phyloP scores from a whole-genome alignment of 2,329 filamentous ascomycete species.

The Colletotrichum chrysophilum region DNA sequence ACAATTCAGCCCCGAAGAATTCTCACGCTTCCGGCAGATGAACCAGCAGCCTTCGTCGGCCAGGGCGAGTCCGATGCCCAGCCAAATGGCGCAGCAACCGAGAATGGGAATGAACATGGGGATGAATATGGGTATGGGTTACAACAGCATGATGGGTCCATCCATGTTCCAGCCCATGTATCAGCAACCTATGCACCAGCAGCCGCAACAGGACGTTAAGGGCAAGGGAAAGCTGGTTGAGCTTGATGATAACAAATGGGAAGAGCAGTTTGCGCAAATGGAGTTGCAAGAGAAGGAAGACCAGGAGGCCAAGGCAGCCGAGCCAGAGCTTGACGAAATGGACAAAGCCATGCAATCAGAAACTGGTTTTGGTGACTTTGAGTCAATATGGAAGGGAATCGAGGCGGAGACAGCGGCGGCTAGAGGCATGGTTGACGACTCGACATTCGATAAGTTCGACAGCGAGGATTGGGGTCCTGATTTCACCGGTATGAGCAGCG shows the following conservation, averaged over 20 bases:
- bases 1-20: conserved; percentile 83
- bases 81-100: conserved; percentile 49
- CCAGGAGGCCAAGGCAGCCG: conserved; percentile 63
- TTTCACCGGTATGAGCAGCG: conserved; percentile 69
- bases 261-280: conserved; percentile 92
- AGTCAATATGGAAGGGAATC: conserved; percentile 86
- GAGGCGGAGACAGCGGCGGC: conserved; percentile 75
- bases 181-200: conserved; percentile 46
- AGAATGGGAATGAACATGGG: conserved; percentile 54
- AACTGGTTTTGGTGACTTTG: conserved; percentile 83
- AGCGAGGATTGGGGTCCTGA: conserved; percentile 75
- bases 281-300: conserved; percentile 69
- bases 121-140: conserved; percentile 61
- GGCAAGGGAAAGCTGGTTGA: conserved; percentile 95
- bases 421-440: conserved; percentile 72
- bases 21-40: conserved; percentile 83
- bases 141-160: conserved; percentile 60
- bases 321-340: conserved; percentile 86
- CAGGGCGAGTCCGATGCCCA: conserved; percentile 65
- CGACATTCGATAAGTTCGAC: conserved; percentile 72
- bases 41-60: conserved; percentile 59
- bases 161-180: conserved; percentile 61
- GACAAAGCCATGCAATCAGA: conserved; percentile 73
- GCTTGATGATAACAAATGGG: conserved; percentile 93
- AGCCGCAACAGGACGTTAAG: conserved; percentile 61